Evolutionary conservation across 1,139 yeast genomes (phyloP).

Genomic region (Taphrina sp.): DNA sequence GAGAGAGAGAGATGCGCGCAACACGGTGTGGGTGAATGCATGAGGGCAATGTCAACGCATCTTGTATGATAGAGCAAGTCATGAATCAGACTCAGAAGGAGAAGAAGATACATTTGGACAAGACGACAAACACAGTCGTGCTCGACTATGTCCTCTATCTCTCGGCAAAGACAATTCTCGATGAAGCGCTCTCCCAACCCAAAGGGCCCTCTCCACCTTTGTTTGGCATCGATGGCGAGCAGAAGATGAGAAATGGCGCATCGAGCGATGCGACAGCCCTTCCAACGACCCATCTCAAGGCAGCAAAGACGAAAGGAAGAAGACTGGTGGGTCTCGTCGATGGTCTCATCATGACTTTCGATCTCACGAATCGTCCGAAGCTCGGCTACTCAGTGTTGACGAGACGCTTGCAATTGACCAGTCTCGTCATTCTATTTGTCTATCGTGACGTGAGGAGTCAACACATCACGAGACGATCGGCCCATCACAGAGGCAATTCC

Average conservation of each 20-base stretch:
- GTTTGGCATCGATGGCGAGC: not conserved
- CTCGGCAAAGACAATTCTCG: constrained; percentile 24
- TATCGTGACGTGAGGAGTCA: constrained; percentile 13
- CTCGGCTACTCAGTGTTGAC: constrained; percentile 5
- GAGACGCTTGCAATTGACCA: constrained; percentile 16
- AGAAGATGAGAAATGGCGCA: not conserved
- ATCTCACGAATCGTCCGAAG: constrained; percentile 11
- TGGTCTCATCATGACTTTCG: constrained; percentile 24
- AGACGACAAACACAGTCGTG: constrained; percentile 30
- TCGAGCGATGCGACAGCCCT: not conserved
- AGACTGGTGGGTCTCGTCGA: constrained; percentile 31
- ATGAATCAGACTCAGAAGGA: constrained; percentile 15
- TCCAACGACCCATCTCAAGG: not conserved
- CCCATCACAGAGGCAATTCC: not conserved
- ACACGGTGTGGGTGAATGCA: not conserved
- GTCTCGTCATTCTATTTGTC: constrained; percentile 21
- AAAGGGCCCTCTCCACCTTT: too few species aligned
- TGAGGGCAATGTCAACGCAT: not conserved
- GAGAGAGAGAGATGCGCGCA: not conserved
- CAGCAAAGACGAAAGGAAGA: constrained; percentile 7
- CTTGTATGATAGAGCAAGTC: not conserved
- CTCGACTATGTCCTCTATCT: constrained; percentile 32
- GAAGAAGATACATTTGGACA: constrained; percentile 9
- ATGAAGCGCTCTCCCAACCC: constrained; percentile 3
- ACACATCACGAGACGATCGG: constrained; percentile 16